Evolutionary conservation across 495 filamentous ascomycete genomes (phyloP).

Genomic region (Aeminium ludgeri): DNA sequence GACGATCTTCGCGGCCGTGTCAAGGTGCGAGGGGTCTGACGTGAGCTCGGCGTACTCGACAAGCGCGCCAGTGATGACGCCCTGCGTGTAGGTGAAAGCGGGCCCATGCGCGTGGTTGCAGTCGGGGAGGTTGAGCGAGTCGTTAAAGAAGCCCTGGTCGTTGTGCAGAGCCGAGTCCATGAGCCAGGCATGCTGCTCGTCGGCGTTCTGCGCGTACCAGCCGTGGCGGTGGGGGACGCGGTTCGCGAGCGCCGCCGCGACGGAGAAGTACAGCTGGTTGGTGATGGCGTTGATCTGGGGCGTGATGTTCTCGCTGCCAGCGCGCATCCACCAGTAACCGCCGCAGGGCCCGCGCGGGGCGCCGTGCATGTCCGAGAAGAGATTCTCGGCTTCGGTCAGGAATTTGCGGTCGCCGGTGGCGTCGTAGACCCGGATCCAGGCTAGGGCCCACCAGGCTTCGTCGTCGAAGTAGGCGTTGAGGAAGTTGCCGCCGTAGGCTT

Average conservation of each 20-base stretch:
- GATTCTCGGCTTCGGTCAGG: slow-evolving; percentile 33
- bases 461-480: slow-evolving; percentile 25
- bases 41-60: slow-evolving; percentile 46
- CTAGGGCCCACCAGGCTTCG: slow-evolving; percentile 23
- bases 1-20: slow-evolving; percentile 42
- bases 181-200: slow-evolving; percentile 53
- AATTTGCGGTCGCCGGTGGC: slow-evolving; percentile 19
- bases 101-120: slow-evolving; percentile 35
- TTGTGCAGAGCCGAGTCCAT: slow-evolving; percentile 47
- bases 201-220: slow-evolving; percentile 41
- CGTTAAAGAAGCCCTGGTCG: slow-evolving; percentile 47
- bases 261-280: slow-evolving; percentile 56
- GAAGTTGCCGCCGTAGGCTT: slow-evolving; percentile 5
- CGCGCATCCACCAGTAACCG: slow-evolving; percentile 45
- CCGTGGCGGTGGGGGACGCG: slow-evolving; percentile 32
- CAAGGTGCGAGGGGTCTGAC: slow-evolving; percentile 35
- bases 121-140: slow-evolving; percentile 39
- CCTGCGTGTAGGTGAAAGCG: slow-evolving; percentile 69
- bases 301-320: slow-evolving; percentile 28
- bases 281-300: slow-evolving; percentile 49
- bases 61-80: slow-evolving; percentile 55
- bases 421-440: slow-evolving; percentile 22
- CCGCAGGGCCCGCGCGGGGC: slow-evolving; percentile 31
- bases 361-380: slow-evolving; percentile 40
- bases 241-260: slow-evolving; percentile 58